Evolutionary conservation across 805 yeast species (phyloP), one percentile per base, ranked within the genome.

Genomic region (Barnettozyma botsteinii): DNA sequence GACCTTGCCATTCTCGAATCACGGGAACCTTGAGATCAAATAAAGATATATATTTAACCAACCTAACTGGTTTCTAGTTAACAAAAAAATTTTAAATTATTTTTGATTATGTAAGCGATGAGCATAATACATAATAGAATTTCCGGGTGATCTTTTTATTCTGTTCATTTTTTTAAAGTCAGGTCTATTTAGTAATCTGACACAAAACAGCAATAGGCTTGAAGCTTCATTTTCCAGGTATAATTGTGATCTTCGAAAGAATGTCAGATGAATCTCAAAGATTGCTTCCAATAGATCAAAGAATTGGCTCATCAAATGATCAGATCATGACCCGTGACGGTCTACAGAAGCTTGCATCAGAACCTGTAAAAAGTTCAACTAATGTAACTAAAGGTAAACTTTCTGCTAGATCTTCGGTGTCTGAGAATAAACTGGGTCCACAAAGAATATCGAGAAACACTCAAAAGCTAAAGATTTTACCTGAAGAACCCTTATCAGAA

Each of bases 381-480:
- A 24, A 27, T 7, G 11, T 18, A 14, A 14, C 21, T 8, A 31
- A 34, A 31, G 25, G 27, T 20, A 40, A 36, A 21, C 4, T 15
- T 7, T 12, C 41, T 14, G 26, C 35, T 7, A 38, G 49, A 31
- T 18, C 38, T n/a, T 10, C 32, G 3, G 44, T 40, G 1, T 12
- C 52, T 13, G 59, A 55, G 24, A 51, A 37, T 25, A 77, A 75
- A 43, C 70, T 80, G 37, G 86, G 83, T 1, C 78, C 87, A 5
- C 91, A 84, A 53, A 69, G 94, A 59, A 74, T 83, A 1, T 78
- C 87, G 25, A 70, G 88, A 52, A 80, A 86, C 0, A 73, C 84
- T 0, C 89, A 82, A 54, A 83, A 81, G 58, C 64, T 84, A 41
- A 82, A 82, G 54, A 62, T 84, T 13, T 62, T 84, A 27, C 94